Evolutionary conservation across 106 monocot species (phyloP).

Genomic region (Allium sativum): DNA sequence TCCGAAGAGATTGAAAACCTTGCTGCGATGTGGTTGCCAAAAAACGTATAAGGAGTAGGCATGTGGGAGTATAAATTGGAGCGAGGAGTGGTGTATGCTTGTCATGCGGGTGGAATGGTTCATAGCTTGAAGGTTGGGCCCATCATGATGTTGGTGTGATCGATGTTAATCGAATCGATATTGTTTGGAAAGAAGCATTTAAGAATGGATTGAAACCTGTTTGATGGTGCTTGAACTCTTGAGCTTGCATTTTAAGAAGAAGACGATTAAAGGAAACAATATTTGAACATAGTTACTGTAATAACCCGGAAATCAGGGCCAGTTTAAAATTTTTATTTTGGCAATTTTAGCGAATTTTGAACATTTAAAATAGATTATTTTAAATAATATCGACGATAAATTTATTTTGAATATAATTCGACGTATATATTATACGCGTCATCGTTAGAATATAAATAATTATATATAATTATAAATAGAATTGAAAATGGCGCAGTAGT

Average conservation of each 20-base stretch:
- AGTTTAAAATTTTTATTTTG: no score
- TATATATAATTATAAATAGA: no score
- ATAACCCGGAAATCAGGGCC: no score
- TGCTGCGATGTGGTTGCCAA: constrained; percentile 80
- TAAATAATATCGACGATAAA: no score
- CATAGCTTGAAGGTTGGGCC: constrained; percentile 70
- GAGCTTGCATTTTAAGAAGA: not conserved
- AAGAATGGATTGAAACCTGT: constrained; percentile 65
- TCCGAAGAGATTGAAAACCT: constrained; percentile 85
- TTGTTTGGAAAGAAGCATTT: constrained; percentile 75
- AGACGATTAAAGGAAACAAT: not conserved
- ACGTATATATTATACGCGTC: no score
- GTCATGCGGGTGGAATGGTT: constrained; percentile 86
- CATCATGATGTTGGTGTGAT: constrained; percentile 92
- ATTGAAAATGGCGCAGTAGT: no score
- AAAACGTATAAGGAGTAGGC: constrained; percentile 73
- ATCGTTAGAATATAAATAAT: no score
- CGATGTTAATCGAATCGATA: constrained; percentile 83
- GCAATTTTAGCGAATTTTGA: no score
- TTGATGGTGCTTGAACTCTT: no score
- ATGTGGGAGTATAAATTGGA: constrained; percentile 84
- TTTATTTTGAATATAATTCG: no score
- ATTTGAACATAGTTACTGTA: not conserved
- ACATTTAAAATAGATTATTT: no score
- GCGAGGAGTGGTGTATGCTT: constrained; percentile 77